Percentiles rank a stretch among this genome's conserved stretches.
These are phyloP conservation scores for Podosphaera xanthii DNA, from an alignment of 2,329 filamentous ascomycete genomes.

Conservation along the genomic window DNA sequence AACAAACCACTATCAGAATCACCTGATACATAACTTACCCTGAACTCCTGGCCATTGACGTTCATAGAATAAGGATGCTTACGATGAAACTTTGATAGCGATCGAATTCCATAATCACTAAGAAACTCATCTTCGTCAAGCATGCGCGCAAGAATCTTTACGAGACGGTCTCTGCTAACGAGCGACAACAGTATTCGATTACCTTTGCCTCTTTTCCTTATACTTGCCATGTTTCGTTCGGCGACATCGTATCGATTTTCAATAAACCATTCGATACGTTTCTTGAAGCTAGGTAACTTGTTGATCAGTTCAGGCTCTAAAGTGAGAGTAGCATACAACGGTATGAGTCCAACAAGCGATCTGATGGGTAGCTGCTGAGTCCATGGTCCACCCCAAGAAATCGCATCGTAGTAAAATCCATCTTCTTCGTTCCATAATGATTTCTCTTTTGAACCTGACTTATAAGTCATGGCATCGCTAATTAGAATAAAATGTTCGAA, in stretches of 20 bases:
- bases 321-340: conserved; percentile 76
- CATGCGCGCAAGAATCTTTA: conserved; percentile 78
- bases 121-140: conserved; percentile 86
- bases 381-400: conserved; percentile 86
- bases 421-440: conserved; percentile 94
- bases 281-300: conserved; percentile 79
- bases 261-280: conserved; percentile 82
- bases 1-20: conserved; percentile 91
- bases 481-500: conserved; percentile 98
- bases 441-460: conserved; percentile 45
- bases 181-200: conserved; percentile 71
- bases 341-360: conserved; percentile 82
- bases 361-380: conserved; percentile 79
- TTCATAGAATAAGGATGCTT: conserved; percentile 86
- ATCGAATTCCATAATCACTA: conserved; percentile 73
- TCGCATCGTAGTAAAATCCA: conserved; percentile 96
- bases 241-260: conserved; percentile 69
- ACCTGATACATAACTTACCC: conserved; percentile 76
- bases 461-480: conserved; percentile 88
- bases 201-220: conserved; percentile 73
- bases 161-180: conserved; percentile 78
- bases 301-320: conserved; percentile 86
- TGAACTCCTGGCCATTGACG: conserved; percentile 75
- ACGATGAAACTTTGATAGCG: conserved; percentile 77
- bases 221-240: conserved; percentile 84